Evolutionary conservation across 148 eudicot genomes (phyloP).

Genomic region (Amaranthus cruentus): DNA sequence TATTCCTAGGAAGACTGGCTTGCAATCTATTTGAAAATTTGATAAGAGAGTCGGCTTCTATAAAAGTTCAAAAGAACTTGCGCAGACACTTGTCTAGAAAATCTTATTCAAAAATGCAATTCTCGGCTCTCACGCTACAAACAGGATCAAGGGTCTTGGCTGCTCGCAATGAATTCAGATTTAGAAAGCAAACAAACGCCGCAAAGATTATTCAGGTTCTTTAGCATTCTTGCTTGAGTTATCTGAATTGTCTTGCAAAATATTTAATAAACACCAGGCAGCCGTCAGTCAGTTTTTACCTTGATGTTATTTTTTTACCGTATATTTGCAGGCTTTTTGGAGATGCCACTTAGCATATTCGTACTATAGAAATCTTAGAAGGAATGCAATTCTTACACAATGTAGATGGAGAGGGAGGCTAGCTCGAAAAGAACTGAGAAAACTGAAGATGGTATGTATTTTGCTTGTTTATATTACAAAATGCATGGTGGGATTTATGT

Average conservation of each 20-base stretch:
- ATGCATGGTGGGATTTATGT: not conserved
- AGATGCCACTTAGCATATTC: slow-evolving; percentile 55
- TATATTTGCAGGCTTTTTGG: slow-evolving; percentile 63
- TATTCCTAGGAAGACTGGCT: slow-evolving; percentile 60
- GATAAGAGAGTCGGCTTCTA: slow-evolving; percentile 69
- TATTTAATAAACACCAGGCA: not conserved
- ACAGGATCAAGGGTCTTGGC: slow-evolving; percentile 61
- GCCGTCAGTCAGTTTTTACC: no score
- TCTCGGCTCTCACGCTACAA: slow-evolving; percentile 59
- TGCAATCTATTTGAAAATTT: slow-evolving; percentile 48
- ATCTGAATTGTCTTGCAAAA: slow-evolving; percentile 1
- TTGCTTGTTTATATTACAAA: slow-evolving; percentile 1
- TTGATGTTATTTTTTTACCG: slow-evolving; percentile 16
- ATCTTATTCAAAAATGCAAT: slow-evolving; percentile 37
- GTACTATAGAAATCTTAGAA: slow-evolving; percentile 62
- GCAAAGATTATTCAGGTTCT: slow-evolving; percentile 65
- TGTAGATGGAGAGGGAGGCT: slow-evolving; percentile 80
- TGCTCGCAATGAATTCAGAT: slow-evolving; percentile 64
- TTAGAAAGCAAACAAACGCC: slow-evolving; percentile 58
- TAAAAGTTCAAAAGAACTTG: slow-evolving; percentile 58
- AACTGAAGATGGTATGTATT: slow-evolving; percentile 69
- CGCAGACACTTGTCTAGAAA: slow-evolving; percentile 68
- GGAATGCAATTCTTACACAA: slow-evolving; percentile 57
- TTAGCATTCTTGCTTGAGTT: slow-evolving; percentile 14
- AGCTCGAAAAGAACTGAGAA: slow-evolving; percentile 66